Base-by-base conservation (phyloP, 2,329 filamentous ascomycete genomes). In the Fusarium sp. region DNA sequence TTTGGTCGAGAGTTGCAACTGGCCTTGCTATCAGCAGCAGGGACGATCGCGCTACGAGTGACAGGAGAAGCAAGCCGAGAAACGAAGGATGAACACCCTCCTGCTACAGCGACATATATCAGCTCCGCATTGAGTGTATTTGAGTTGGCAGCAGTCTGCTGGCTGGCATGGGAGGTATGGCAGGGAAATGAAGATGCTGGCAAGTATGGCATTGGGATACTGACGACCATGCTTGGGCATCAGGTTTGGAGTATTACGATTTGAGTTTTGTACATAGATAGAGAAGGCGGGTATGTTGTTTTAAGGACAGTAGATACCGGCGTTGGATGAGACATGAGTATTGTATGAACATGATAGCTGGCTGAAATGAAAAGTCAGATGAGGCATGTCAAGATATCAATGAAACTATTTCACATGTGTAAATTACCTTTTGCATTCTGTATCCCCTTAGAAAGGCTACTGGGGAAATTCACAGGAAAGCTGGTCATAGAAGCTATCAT, bases 81-180 rank as follows among this genome's bases (percentile, higher is more conserved):
- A 13, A 59, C 44, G 38, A 66, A 46, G 12, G 56, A 65, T 12
- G 55, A 62, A 21, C 54, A 54, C 15, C 46, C 42, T 0, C 76
- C 75, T 1, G 69, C 63, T 9, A 59, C 66, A 9, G 67, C 68
- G 10, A 71, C 61, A 3, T 75, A 73, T 6, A 31, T 75, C 6
- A 63, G 74, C 13, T 77, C 78, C 11, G 69, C 71, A 6, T 35
- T 80, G 23, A 77, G 76, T 11, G 76, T 79, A 1, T 50, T 70
- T 1, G 79, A 80, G 61, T 57, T 80, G 9, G 74, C 75, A 1
- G 74, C 72, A 16, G 58, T 80, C 3, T 80, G 78, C 60, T 80
- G 77, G 77, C 69, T 79, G 7, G 77, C 66, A 3, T 77, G 74
- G 65, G 70, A 77, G 47, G 70, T 75, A 11, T 80, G 77, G 74